Evolutionary conservation across 306 rosid species (phyloP), one percentile per base, ranked within the genome.

Genomic region (Myrica gale): DNA sequence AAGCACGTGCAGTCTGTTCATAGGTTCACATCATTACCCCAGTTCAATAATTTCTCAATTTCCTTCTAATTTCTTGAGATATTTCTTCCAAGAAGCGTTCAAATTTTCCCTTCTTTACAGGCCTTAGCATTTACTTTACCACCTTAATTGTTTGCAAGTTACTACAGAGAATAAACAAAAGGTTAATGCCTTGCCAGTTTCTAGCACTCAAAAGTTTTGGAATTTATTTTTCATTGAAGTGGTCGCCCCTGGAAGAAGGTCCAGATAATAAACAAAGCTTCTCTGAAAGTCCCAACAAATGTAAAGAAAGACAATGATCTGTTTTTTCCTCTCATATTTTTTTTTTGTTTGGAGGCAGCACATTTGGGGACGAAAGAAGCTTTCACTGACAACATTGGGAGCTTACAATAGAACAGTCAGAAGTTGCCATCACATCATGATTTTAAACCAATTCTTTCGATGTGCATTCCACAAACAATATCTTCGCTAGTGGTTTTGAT

Each of bases 1-100:
- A 62, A 37, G 71, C 82, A 78, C 62, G 80, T 82, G 82, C 58
- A 74, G 74, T 74, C 75, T 69, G 80, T 82, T 51, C 73, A 68
- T 21, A 51, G 21, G 77, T 74, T 82, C 66, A 74, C 19, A 57
- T 13, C 53, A 23, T 60, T 52, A 52, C 15, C 15, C 56, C 56
- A 52, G 56, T 16, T 52, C 17, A 52, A 16, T 15, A 52, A 3
- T 52, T 12, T 1, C 52, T 47, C 12, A 47, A 10, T 47, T 52
- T 5, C 56, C 56, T 57, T 57, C 5, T 57, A 7, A 7, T 60
- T 57, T 57, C 11, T 21, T 57, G 16, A 5, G 39, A 10, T 10
- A 57, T 20, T 57, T 56, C 21, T 15, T 21, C 5, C 9, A 57
- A 21, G 39, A 52, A 52, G 6, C 5, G 19, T 5, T 52, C 57